A percentile compares a stretch with the other conserved stretches of the same genome.
These are phyloP conservation scores for Ophiosphaerella herpotricha DNA, from an alignment of 2,329 filamentous ascomycete species.

Conservation along the genomic window DNA sequence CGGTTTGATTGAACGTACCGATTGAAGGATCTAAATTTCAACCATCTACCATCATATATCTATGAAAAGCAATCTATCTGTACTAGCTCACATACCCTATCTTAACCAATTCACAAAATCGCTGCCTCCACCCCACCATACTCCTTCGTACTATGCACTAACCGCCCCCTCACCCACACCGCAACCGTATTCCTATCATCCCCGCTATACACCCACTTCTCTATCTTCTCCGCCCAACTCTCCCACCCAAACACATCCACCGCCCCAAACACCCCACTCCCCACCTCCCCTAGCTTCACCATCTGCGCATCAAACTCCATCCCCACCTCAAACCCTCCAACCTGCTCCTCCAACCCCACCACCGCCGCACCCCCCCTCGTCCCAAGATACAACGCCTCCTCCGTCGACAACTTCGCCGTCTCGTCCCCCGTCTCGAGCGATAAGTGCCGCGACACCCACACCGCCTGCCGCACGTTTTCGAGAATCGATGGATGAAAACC, in stretches of 20 bases:
- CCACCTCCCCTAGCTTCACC: conserved; percentile 62
- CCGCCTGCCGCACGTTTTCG: conserved; percentile 80
- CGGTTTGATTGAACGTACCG: too few relatives aligned
- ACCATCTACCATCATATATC: too few relatives aligned
- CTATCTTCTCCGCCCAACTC: conserved; percentile 80
- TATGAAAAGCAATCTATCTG: too few relatives aligned
- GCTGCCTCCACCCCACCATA: conserved; percentile 5
- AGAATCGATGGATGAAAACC: conserved; percentile 83
- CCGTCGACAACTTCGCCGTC: conserved; percentile 72
- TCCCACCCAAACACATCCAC: conserved; percentile 94
- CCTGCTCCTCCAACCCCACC: conserved; percentile 70
- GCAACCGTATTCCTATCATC: conserved; percentile 87
- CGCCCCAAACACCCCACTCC: conserved; percentile 56
- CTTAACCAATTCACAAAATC: not conserved
- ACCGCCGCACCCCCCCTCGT: conserved; percentile 86
- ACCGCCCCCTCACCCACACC: conserved; percentile 85
- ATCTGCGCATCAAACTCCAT: conserved; percentile 93
- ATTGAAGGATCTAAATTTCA: not conserved
- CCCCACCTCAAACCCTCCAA: conserved; percentile 83
- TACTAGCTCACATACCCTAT: not conserved
- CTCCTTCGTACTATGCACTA: conserved; percentile 66
- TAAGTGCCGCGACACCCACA: conserved; percentile 75
- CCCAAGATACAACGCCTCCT: conserved; percentile 83
- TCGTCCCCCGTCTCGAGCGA: conserved; percentile 55
- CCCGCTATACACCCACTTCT: conserved; percentile 94